These are phyloP conservation scores for Globisporangium paddicum DNA, from an alignment of 352 stramenopile genomes.

Conservation along the genomic window DNA sequence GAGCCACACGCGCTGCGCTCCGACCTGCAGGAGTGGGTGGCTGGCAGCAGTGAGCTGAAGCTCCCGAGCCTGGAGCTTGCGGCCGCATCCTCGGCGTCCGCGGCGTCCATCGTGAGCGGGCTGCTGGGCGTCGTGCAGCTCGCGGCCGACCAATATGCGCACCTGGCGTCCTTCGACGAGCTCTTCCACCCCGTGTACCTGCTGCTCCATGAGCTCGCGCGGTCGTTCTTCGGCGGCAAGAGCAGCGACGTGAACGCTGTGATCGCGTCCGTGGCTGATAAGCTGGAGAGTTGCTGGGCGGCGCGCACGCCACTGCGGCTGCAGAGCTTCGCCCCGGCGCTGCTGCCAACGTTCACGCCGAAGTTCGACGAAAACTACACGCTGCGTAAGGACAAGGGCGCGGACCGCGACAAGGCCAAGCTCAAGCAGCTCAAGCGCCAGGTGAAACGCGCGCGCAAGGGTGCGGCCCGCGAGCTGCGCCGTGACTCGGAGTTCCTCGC, in stretches of 20 bases:
- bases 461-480: conserved; percentile 92
- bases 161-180: conserved; percentile 68
- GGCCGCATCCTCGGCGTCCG: conserved; percentile 36
- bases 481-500: conserved; percentile 94
- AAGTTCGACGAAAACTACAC: conserved; percentile 92
- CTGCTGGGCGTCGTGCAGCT: conserved; percentile 43
- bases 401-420: conserved; percentile 75
- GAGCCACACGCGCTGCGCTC: conserved; percentile 40
- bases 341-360: conserved; percentile 81
- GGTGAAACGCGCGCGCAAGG: conserved; percentile 96
- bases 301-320: conserved; percentile 60
- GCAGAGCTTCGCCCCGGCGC: conserved; percentile 63
- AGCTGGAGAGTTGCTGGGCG: conserved; percentile 40
- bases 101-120: conserved; percentile 37
- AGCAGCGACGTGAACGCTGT: conserved; percentile 34
- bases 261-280: conserved; percentile 44
- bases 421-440: conserved; percentile 92
- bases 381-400: conserved; percentile 88
- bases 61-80: conserved; percentile 41
- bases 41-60: conserved; percentile 7
- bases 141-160: conserved; percentile 48
- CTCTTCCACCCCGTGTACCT: conserved; percentile 69
- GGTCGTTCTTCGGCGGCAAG: conserved; percentile 22
- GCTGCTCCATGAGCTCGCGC: conserved; percentile 59
- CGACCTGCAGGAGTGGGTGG: conserved; percentile 42